phyloP scores from a whole-genome alignment of 768 basidiomycete species.

The Lactarius trivialis region DNA sequence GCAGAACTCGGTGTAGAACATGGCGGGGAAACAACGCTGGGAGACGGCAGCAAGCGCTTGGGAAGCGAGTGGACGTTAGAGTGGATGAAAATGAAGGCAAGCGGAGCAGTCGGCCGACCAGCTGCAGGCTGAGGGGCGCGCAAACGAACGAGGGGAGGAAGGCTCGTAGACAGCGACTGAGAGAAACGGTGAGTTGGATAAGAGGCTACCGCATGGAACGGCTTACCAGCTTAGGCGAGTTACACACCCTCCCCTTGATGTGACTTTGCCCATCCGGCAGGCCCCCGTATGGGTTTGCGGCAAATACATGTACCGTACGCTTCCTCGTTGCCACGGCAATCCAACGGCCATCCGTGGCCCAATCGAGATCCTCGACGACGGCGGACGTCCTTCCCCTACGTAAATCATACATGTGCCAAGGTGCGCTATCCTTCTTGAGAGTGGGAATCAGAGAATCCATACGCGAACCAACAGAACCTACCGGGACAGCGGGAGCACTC shows the following conservation, averaged over 20 bases:
- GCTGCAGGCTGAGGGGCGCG: conserved; percentile 28
- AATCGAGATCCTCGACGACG: conserved; percentile 47
- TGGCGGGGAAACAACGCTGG: conserved; percentile 25
- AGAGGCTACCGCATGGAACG: neutral
- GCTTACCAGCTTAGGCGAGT: conserved; percentile 45
- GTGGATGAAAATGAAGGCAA: conserved; percentile 52
- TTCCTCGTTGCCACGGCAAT: conserved; percentile 59
- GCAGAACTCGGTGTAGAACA: conserved; percentile 29
- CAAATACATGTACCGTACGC: conserved; percentile 65
- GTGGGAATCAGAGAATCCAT: neutral
- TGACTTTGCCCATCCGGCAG: conserved; percentile 56
- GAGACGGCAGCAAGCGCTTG: conserved; percentile 35
- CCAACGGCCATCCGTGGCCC: conserved; percentile 60
- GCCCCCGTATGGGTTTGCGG: conserved; percentile 72
- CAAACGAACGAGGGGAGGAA: conserved; percentile 53
- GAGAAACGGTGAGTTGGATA: conserved; percentile 25
- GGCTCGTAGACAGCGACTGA: conserved; percentile 47
- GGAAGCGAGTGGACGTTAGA: conserved; percentile 34
- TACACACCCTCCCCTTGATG: conserved; percentile 50
- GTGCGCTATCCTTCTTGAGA: conserved; percentile 22
- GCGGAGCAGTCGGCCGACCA: conserved; percentile 32
- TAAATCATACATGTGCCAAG: conserved; percentile 61
- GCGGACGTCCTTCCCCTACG: conserved; percentile 67
- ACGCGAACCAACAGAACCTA: neutral
- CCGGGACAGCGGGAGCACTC: neutral